Evolutionary conservation across 148 eudicot genomes (phyloP).

Genomic region (Arctostaphylos glauca): DNA sequence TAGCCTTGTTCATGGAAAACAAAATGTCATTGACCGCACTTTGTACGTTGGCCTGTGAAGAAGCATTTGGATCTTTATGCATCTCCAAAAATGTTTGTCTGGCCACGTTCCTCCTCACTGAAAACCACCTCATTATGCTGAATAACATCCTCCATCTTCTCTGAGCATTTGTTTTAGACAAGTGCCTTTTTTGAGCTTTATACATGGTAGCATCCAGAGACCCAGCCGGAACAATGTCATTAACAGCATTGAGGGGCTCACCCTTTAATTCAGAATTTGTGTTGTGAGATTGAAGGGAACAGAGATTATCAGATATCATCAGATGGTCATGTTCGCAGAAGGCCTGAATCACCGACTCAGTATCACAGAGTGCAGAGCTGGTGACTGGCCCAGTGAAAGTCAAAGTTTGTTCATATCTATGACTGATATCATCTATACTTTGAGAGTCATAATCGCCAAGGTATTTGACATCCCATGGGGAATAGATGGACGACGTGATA

Average conservation of each 20-base stretch:
- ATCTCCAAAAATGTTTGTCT: not conserved
- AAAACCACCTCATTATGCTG: conserved; percentile 21
- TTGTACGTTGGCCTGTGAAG: conserved; percentile 33
- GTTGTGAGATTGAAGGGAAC: conserved; percentile 30
- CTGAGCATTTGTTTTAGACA: conserved; percentile 13
- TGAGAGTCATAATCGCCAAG: conserved; percentile 45
- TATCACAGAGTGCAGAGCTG: conserved; percentile 42
- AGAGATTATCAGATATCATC: conserved; percentile 42
- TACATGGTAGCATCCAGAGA: conserved; percentile 17
- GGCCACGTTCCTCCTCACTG: conserved; percentile 11
- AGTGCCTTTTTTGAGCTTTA: conserved; percentile 14
- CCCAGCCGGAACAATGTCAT: conserved; percentile 30
- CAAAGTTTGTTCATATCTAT: conserved; percentile 19
- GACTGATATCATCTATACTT: conserved; percentile 36
- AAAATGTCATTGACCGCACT: conserved; percentile 33
- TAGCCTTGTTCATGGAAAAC: conserved; percentile 14
- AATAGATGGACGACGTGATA: conserved; percentile 44
- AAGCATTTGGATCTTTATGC: conserved; percentile 8
- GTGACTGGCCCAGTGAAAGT: conserved; percentile 22
- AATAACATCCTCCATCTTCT: conserved; percentile 22
- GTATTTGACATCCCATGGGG: conserved; percentile 44
- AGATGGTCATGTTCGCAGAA: conserved; percentile 38
- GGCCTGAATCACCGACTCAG: conserved; percentile 36
- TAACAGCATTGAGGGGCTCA: conserved; percentile 33
- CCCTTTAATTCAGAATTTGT: conserved; percentile 32